Evolutionary conservation across 768 basidiomycete species (phyloP).

Genomic region (Gloeophyllum trabeum): DNA sequence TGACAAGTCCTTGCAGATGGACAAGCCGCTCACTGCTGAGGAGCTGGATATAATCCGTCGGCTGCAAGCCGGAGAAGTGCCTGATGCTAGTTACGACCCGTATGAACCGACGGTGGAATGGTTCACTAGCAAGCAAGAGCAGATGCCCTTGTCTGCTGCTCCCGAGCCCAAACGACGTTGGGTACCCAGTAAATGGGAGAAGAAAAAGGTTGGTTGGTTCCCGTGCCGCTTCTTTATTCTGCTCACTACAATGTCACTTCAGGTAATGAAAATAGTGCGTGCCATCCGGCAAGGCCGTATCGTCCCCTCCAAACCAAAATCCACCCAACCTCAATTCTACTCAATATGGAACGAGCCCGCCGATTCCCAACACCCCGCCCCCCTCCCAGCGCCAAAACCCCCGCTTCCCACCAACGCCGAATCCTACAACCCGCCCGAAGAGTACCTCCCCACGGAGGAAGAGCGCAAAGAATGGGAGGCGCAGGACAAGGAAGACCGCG

Average conservation of each 20-base stretch:
- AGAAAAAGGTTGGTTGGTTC: conserved; percentile 68
- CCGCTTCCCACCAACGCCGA: conserved; percentile 87
- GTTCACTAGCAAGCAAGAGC: conserved; percentile 93
- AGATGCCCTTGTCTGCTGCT: conserved; percentile 85
- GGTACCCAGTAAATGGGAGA: conserved; percentile 99
- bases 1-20: conserved; percentile 77
- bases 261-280: conserved; percentile 99
- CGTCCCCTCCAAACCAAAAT: conserved; percentile 77
- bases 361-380: conserved; percentile 67
- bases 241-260: background rate
- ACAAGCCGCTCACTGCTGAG: conserved; percentile 78
- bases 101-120: conserved; percentile 92
- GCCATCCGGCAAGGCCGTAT: conserved; percentile 96
- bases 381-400: conserved; percentile 87
- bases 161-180: conserved; percentile 96
- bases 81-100: conserved; percentile 82
- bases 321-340: conserved; percentile 63
- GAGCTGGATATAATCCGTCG: conserved; percentile 93
- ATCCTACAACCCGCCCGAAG: conserved; percentile 97
- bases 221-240: background rate
- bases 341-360: conserved; percentile 77
- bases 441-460: conserved; percentile 80
- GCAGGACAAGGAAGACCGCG: conserved; percentile 79
- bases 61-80: conserved; percentile 84
- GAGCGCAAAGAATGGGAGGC: conserved; percentile 80